Evolutionary conservation across 2,329 filamentous ascomycete genomes (phyloP).

Genomic region (Fusarium sp.): DNA sequence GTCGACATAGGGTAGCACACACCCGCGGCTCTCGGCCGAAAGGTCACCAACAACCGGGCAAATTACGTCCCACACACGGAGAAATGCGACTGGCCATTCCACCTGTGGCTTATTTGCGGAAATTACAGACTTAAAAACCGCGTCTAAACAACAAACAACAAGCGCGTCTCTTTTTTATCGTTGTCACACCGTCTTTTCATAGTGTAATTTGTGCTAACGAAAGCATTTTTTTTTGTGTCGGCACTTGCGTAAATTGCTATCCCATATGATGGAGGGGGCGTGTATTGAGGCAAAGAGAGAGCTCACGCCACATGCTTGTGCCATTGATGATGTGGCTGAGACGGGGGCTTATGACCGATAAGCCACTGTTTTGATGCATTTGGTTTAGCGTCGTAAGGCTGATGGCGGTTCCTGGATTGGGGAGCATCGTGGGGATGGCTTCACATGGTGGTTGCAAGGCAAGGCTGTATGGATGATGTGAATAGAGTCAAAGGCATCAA

Average conservation of each 20-base stretch:
- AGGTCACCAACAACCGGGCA: conserved; percentile 4
- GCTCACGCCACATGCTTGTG: conserved; percentile 15
- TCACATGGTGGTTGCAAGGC: not conserved
- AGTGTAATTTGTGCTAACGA: not conserved
- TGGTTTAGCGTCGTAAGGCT: conserved; percentile 10
- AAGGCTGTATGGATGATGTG: not conserved
- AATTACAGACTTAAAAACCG: conserved; percentile 18
- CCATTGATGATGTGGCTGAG: conserved; percentile 2
- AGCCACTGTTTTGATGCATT: not conserved
- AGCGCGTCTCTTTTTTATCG: not conserved
- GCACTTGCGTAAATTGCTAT: conserved; percentile 1
- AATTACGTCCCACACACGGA: conserved; percentile 28
- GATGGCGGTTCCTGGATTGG: not conserved
- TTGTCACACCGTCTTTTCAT: conserved; percentile 38
- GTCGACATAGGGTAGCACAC: conserved; percentile 28
- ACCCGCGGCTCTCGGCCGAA: conserved; percentile 29
- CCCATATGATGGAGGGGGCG: conserved; percentile 8
- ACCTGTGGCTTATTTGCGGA: conserved; percentile 27
- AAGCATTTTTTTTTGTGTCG: not conserved
- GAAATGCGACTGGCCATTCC: conserved; percentile 21
- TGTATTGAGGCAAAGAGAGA: not conserved
- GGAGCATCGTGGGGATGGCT: not conserved
- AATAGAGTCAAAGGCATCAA: not conserved
- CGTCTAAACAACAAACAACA: conserved; percentile 28
- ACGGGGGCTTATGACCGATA: not conserved